A percentile compares a stretch with the other conserved stretches of the same genome.
phyloP scores from a whole-genome alignment of 1,284 basidiomycete species.

The Rhodotorula sp. region DNA sequence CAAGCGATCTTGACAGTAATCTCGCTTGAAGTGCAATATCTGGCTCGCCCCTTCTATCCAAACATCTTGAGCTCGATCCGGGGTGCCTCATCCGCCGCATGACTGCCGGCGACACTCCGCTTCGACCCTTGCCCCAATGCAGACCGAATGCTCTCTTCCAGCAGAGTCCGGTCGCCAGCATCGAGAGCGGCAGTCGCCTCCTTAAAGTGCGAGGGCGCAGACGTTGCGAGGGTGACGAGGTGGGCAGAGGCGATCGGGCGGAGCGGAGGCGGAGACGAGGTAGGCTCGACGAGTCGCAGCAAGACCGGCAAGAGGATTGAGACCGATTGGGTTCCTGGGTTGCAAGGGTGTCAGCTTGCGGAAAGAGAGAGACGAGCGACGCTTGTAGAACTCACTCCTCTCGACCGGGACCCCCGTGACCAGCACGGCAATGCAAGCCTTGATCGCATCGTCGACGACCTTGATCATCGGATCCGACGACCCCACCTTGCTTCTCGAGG shows the following conservation, averaged over 20 bases:
- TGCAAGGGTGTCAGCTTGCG: too few species aligned
- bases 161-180: slow-evolving; percentile 58
- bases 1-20: too few species aligned
- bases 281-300: slow-evolving; percentile 66
- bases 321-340: slow-evolving; percentile 64
- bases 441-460: slow-evolving; percentile 69
- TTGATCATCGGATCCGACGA: slow-evolving; percentile 13
- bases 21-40: background rate
- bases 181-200: slow-evolving; percentile 74
- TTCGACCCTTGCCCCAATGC: slow-evolving; percentile 8
- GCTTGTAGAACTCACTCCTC: slow-evolving; percentile 57
- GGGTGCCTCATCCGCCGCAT: slow-evolving; percentile 13
- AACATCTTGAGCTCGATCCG: slow-evolving; percentile 35
- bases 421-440: slow-evolving; percentile 68
- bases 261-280: slow-evolving; percentile 54
- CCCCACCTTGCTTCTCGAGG: slow-evolving; percentile 53
- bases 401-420: slow-evolving; percentile 59
- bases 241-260: slow-evolving; percentile 69
- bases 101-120: background rate
- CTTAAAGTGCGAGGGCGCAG: slow-evolving; percentile 76
- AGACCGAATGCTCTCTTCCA: slow-evolving; percentile 73
- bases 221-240: slow-evolving; percentile 71
- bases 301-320: slow-evolving; percentile 77
- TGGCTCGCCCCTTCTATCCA: slow-evolving; percentile 1
- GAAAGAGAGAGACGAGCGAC: background rate